Conservation (phyloP, 2,329 filamentous ascomycete genomes). For the Chaetoscypha palmicola region DNA sequence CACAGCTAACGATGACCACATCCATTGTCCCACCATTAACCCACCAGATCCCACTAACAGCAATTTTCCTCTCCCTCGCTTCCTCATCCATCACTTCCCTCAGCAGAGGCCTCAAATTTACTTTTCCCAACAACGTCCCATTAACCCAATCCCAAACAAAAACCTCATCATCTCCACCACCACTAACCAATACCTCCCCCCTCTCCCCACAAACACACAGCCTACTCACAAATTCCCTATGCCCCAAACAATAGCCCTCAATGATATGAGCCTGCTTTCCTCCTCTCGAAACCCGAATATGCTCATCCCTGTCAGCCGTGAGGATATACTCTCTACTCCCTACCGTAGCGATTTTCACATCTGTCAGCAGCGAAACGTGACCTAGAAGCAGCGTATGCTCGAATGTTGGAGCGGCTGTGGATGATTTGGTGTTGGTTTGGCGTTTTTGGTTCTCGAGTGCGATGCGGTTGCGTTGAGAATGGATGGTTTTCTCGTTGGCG, state of each 20-base stretch:
- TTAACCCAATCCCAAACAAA: slow-evolving; percentile 73
- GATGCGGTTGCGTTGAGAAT: slow-evolving; percentile 55
- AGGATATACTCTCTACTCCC: slow-evolving; percentile 50
- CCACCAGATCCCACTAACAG: slow-evolving; percentile 32
- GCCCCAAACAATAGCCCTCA: slow-evolving; percentile 82
- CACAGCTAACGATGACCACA: slow-evolving; percentile 46
- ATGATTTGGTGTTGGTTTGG: slow-evolving; percentile 31
- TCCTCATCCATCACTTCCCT: slow-evolving; percentile 33
- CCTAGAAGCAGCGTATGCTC: slow-evolving; percentile 75
- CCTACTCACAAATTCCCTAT: slow-evolving; percentile 75
- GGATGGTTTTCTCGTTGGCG: slow-evolving; percentile 54
- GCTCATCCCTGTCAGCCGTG: slow-evolving; percentile 66
- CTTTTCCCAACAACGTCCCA: slow-evolving; percentile 43
- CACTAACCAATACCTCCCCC: slow-evolving; percentile 67
- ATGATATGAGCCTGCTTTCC: slow-evolving; percentile 81
- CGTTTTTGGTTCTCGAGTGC: slow-evolving; percentile 53
- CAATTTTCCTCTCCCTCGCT: slow-evolving; percentile 26
- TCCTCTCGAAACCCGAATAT: slow-evolving; percentile 81
- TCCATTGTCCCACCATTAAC: slow-evolving; percentile 27
- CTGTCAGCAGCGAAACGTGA: slow-evolving; percentile 91
- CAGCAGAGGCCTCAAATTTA: slow-evolving; percentile 43
- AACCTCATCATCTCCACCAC: slow-evolving; percentile 75
- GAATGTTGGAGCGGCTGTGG: slow-evolving; percentile 44
- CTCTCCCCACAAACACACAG: slow-evolving; percentile 56
- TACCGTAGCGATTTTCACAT: slow-evolving; percentile 55